These are phyloP conservation scores for Diophrys appendiculata DNA, from an alignment of 73 alveolate genomes.

Conservation along the genomic window DNA sequence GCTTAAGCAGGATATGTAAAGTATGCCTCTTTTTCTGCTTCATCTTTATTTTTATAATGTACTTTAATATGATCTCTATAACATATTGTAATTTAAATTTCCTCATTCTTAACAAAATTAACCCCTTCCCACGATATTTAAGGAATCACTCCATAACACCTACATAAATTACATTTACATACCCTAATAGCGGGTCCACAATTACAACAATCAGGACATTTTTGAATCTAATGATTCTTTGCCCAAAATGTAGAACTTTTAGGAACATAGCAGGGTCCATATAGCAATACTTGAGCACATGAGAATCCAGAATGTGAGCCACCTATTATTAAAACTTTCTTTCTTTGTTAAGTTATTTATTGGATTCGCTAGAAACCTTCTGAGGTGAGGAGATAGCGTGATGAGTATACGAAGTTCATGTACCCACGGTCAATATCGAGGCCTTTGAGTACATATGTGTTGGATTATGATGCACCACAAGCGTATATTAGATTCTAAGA, in stretches of 20 bases:
- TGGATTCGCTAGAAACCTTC: constrained; percentile 6
- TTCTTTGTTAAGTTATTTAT: neutral
- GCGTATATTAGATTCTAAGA: neutral
- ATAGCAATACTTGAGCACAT: constrained; percentile 25
- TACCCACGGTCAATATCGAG: neutral
- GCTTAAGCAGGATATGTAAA: constrained; percentile 1
- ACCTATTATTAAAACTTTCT: constrained; percentile 40
- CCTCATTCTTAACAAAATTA: neutral
- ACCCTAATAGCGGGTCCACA: neutral
- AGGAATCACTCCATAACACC: neutral
- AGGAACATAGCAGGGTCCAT: constrained; percentile 19
- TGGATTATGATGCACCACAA: neutral
- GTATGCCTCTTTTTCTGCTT: constrained; percentile 47
- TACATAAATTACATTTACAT: neutral
- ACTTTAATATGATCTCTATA: constrained; percentile 40
- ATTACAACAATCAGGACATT: neutral
- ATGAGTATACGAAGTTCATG: neutral
- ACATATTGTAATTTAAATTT: too few relatives aligned
- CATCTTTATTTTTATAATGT: constrained; percentile 15
- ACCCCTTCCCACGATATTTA: neutral
- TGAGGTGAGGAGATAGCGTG: neutral
- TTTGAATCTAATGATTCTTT: neutral
- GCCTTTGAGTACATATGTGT: neutral
- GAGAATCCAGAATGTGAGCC: constrained; percentile 66
- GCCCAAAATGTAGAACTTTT: neutral